phyloP scores from a whole-genome alignment of 305 asterid species.

The Fraxinus nigra region DNA sequence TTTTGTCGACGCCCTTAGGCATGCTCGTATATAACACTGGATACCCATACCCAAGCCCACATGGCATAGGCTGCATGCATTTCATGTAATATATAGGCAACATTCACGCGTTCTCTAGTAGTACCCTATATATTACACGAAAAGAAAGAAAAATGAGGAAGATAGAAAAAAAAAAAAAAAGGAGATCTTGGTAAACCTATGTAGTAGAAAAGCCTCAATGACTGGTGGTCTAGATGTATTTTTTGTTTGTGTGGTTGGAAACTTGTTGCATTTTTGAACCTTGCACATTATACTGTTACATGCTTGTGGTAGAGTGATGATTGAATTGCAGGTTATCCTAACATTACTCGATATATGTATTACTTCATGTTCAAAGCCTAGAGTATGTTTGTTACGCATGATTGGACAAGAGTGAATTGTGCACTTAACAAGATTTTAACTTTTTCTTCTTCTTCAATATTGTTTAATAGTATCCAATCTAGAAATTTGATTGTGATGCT shows the following conservation, averaged over 20 bases:
- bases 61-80: neutral
- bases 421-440: neutral
- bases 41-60: neutral
- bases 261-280: neutral
- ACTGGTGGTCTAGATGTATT: neutral
- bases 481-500: conserved; percentile 3
- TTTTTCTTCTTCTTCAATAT: neutral
- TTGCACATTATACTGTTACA: neutral
- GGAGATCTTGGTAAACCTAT: neutral
- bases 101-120: neutral
- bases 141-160: no score
- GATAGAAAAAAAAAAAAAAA: no score
- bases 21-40: neutral
- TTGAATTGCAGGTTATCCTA: neutral
- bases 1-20: neutral
- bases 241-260: neutral
- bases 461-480: neutral
- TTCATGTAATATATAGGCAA: neutral
- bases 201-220: neutral
- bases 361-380: neutral
- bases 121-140: neutral
- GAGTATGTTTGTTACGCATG: neutral
- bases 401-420: neutral
- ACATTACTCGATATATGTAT: neutral
- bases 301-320: neutral